These are phyloP conservation scores for Phialophora macrospora DNA, from an alignment of 2,329 filamentous ascomycete genomes.

Conservation along the genomic window DNA sequence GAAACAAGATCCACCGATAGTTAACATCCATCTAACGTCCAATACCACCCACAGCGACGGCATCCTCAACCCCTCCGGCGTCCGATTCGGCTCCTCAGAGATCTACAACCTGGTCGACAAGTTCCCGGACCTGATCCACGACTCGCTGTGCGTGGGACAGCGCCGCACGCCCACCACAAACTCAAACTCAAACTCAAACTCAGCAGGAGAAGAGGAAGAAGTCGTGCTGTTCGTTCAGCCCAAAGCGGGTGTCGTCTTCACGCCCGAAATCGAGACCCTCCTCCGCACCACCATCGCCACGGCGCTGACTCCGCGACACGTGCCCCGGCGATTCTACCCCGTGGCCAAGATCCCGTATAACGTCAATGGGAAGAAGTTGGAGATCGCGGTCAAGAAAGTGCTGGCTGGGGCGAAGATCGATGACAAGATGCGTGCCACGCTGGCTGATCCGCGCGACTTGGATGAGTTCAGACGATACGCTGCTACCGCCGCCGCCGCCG, in stretches of 20 bases:
- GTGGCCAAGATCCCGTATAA: slow-evolving; percentile 26
- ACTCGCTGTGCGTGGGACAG: slow-evolving; percentile 23
- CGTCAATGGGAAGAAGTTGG: slow-evolving; percentile 33
- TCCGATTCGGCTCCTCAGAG: slow-evolving; percentile 89
- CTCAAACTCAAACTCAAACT: slow-evolving; percentile 1
- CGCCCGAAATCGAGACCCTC: slow-evolving; percentile 56
- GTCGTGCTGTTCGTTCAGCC: slow-evolving; percentile 29
- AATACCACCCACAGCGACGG: slow-evolving; percentile 47
- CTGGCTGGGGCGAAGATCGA: background rate
- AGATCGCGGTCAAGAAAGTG: slow-evolving; percentile 28
- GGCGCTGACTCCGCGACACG: slow-evolving; percentile 60
- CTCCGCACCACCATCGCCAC: slow-evolving; percentile 68
- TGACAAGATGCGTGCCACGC: too few species aligned
- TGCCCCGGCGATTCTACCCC: slow-evolving; percentile 26
- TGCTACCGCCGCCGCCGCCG: too few species aligned
- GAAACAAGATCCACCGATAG: background rate
- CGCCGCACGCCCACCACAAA: slow-evolving; percentile 4
- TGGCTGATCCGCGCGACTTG: too few species aligned
- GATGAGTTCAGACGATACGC: too few species aligned
- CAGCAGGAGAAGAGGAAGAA: slow-evolving; percentile 19
- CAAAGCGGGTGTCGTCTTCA: background rate
- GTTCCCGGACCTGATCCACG: slow-evolving; percentile 18
- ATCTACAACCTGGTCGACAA: slow-evolving; percentile 72
- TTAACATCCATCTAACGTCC: too few species aligned
- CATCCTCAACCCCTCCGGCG: slow-evolving; percentile 74